Conservation (phyloP, 2,329 filamentous ascomycete genomes). For the Beauveria australis region DNA sequence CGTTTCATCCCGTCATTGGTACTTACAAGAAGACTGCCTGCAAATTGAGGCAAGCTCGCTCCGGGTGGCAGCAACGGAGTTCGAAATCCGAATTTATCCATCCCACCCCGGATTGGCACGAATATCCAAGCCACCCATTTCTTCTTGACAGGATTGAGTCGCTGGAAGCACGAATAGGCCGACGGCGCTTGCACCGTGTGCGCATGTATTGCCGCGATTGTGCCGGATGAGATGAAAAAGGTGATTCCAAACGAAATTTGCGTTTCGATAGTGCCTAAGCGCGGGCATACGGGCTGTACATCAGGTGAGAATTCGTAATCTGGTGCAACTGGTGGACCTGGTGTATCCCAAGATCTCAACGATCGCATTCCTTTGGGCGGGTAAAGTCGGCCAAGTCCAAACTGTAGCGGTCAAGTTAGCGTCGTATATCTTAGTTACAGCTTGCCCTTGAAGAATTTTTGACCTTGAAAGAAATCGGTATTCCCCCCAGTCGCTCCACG, state of each 20-base stretch:
- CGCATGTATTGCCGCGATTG: constrained; percentile 5
- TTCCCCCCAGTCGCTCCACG: neutral
- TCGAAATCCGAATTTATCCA: constrained; percentile 4
- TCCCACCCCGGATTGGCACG: neutral
- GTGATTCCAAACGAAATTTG: constrained; percentile 2
- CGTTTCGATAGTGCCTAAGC: constrained; percentile 4
- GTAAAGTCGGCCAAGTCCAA: constrained; percentile 4
- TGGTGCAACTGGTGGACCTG: neutral
- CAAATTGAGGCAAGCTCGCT: neutral
- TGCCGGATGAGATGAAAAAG: constrained; percentile 6
- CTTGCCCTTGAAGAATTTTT: too few relatives aligned
- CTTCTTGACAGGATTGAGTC: constrained; percentile 7
- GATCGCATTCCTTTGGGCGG: neutral
- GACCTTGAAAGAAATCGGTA: constrained; percentile 3
- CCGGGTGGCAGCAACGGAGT: neutral
- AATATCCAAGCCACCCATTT: constrained; percentile 7
- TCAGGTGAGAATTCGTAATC: neutral
- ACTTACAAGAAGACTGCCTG: constrained; percentile 3
- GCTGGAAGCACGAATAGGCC: constrained; percentile 1
- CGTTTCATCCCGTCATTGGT: neutral
- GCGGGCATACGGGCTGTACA: neutral
- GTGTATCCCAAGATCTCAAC: constrained; percentile 5
- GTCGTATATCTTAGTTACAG: neutral
- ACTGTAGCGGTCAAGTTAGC: neutral
- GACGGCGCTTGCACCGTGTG: constrained; percentile 4